Conservation (phyloP, 2,329 filamentous ascomycete genomes). For the Pezicula neosporulosa region DNA sequence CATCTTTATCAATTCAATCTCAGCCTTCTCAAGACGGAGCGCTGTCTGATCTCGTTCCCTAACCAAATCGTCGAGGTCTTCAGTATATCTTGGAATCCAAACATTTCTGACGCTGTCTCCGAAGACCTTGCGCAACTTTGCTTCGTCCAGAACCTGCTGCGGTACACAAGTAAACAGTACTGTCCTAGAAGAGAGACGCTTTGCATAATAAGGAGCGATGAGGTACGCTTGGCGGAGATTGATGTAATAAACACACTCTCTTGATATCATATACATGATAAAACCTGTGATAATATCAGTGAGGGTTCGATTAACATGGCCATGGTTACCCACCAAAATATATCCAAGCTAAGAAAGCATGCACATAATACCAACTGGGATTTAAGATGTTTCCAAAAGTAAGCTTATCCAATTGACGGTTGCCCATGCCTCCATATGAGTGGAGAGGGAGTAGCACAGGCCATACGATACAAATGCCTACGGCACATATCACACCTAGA, state of each 20-base stretch:
- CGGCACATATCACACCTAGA: conserved; percentile 54
- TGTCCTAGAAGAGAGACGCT: conserved; percentile 62
- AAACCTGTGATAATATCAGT: conserved; percentile 36
- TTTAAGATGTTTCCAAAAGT: conserved; percentile 54
- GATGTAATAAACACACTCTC: conserved; percentile 66
- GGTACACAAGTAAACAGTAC: conserved; percentile 67
- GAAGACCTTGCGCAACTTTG: conserved; percentile 55
- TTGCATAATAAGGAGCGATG: conserved; percentile 61
- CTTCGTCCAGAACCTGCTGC: conserved; percentile 52
- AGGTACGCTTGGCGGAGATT: conserved; percentile 67
- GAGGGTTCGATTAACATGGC: not conserved
- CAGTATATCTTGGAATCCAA: conserved; percentile 59
- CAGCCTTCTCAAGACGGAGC: conserved; percentile 60
- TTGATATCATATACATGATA: conserved; percentile 62
- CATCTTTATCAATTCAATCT: conserved; percentile 57
- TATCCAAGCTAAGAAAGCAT: conserved; percentile 58
- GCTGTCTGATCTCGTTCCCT: conserved; percentile 55
- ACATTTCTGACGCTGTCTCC: conserved; percentile 59
- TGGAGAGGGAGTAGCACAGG: conserved; percentile 65
- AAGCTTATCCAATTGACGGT: conserved; percentile 54
- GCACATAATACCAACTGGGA: conserved; percentile 54
- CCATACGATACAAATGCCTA: conserved; percentile 60
- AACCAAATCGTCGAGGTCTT: conserved; percentile 57
- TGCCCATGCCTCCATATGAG: conserved; percentile 52
- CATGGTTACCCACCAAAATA: conserved; percentile 44